phyloP scores from a whole-genome alignment of 148 eudicot genomes.

The Pouteria glomerata region DNA sequence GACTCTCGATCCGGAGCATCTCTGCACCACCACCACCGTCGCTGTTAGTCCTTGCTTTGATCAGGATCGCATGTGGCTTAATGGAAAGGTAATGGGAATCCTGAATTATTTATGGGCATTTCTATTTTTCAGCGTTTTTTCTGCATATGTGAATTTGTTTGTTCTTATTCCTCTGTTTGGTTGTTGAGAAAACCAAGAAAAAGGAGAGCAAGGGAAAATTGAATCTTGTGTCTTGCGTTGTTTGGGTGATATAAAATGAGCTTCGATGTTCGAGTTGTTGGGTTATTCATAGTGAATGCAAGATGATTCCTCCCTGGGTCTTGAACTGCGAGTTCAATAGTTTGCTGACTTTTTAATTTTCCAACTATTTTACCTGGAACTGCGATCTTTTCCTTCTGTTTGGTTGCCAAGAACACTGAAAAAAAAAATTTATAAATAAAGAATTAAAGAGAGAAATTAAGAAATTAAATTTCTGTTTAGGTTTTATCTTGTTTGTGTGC shows the following conservation, averaged over 20 bases:
- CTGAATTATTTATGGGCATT: neutral
- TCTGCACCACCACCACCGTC: conserved; percentile 94
- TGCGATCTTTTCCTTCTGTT: neutral
- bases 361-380: no score
- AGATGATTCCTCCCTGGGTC: no score
- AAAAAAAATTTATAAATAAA: no score
- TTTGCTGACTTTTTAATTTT: no score
- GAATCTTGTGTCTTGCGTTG: no score
- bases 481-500: no score
- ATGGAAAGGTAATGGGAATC: conserved; percentile 98
- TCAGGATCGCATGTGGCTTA: conserved; percentile 96
- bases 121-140: neutral
- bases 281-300: no score
- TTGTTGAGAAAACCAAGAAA: neutral
- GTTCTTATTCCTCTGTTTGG: neutral
- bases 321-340: no score
- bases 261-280: no score
- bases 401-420: neutral
- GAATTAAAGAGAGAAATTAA: no score
- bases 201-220: neutral
- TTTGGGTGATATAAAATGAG: no score
- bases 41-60: conserved; percentile 74
- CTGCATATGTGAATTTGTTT: neutral
- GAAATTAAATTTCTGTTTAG: no score
- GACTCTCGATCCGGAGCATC: conserved; percentile 89